A percentile compares a stretch with the other conserved stretches of the same genome.
Evolutionary conservation across 176 grass and related monocot species (phyloP).

Genomic region (Oryza glumipatula): DNA sequence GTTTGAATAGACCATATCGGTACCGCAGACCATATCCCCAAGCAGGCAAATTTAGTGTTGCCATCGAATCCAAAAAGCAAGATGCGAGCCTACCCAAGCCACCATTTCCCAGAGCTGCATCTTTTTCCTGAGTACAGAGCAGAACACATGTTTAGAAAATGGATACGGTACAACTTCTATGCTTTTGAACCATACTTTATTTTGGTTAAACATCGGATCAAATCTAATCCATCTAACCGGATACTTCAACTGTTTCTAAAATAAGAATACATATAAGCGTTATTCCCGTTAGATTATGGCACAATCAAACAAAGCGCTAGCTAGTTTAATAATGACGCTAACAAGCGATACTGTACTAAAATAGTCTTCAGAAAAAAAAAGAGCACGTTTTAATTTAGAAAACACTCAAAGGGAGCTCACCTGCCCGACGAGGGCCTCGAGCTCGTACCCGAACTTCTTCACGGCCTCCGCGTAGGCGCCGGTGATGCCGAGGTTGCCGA

Average conservation of each 20-base stretch:
- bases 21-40: conserved; percentile 98
- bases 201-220: neutral
- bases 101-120: conserved; percentile 95
- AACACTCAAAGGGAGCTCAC: conserved; percentile 44
- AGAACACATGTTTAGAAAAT: conserved; percentile 22
- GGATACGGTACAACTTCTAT: neutral
- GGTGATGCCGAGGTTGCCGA: conserved; percentile 87
- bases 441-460: conserved; percentile 90
- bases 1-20: conserved; percentile 94
- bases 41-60: conserved; percentile 91
- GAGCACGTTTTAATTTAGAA: conserved; percentile 22
- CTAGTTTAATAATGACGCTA: conserved; percentile 45
- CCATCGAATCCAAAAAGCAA: conserved; percentile 99
- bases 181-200: neutral
- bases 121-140: conserved; percentile 68
- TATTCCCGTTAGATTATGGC: conserved; percentile 21
- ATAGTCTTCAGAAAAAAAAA: conserved; percentile 30
- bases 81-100: conserved; percentile 98
- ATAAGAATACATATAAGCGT: conserved; percentile 10
- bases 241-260: conserved; percentile 23
- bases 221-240: conserved; percentile 31
- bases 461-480: conserved; percentile 89
- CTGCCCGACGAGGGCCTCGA: conserved; percentile 80
- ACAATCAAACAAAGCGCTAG: conserved; percentile 36
- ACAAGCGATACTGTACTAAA: neutral